Percentiles rank a stretch among this genome's conserved stretches.
Evolutionary conservation across 148 eudicot genomes (phyloP).

Genomic region (Arctostaphylos glauca): DNA sequence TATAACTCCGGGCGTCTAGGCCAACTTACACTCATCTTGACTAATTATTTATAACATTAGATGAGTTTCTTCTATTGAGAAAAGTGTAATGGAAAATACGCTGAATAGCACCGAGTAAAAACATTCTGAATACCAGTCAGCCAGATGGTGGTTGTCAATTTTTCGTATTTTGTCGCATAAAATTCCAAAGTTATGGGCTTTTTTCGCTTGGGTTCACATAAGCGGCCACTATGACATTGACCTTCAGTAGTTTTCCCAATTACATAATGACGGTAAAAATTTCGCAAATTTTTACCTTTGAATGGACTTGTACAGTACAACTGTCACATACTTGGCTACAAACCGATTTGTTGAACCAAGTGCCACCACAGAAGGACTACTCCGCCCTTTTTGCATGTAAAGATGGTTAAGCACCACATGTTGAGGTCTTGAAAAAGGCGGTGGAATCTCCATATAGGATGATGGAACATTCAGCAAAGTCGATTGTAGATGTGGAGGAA

Average conservation of each 20-base stretch:
- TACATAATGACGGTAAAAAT: conserved; percentile 17
- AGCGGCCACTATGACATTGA: background rate
- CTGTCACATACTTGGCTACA: conserved; percentile 77
- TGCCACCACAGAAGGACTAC: conserved; percentile 74
- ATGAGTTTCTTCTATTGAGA: background rate
- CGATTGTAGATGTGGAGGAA: conserved; percentile 76
- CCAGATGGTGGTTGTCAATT: background rate
- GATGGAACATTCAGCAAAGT: conserved; percentile 52
- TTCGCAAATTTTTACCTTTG: conserved; percentile 41
- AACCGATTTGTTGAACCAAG: conserved; percentile 83
- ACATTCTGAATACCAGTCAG: background rate
- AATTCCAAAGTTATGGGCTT: background rate
- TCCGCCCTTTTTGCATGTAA: conserved; percentile 68
- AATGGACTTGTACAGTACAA: conserved; percentile 81
- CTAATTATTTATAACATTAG: background rate
- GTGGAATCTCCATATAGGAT: conserved; percentile 29
- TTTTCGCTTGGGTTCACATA: background rate
- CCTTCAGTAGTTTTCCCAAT: conserved; percentile 1
- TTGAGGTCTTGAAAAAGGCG: conserved; percentile 56
- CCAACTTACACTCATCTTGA: no score
- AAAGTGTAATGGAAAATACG: background rate
- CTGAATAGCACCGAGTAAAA: background rate
- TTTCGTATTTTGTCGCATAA: background rate
- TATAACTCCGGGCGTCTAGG: no score
- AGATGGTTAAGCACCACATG: conserved; percentile 95